Evolutionary conservation across 2,329 filamentous ascomycete genomes (phyloP), one percentile per base, ranked within the genome.

Genomic region (Aspergillus sp.): DNA sequence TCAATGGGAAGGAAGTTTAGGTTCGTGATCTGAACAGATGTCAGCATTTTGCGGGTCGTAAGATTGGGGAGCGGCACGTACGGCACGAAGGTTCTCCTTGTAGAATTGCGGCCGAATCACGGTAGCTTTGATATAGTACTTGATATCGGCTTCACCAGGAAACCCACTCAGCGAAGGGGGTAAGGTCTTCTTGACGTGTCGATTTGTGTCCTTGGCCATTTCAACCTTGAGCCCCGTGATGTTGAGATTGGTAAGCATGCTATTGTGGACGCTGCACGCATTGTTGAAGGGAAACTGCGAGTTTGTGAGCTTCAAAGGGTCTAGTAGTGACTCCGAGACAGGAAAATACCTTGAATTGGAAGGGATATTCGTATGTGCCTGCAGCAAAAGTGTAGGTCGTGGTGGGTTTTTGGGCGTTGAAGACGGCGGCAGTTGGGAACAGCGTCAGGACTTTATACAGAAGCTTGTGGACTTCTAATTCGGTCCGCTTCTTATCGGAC

Each of bases 101-200:
- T 95, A 90, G 54, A 97, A 81, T 13, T 88, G 87, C 0, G 91
- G 91, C n/a, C 91, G 81, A 64, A 91, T 89, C 5, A 97, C 86
- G 0, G 94, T 97, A n/a, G 88, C 91, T 71, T 99, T 99, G 67
- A 97, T 81, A 68, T 89, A 99, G 73, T 99, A 99, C 61, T 87
- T 83, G 55, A 97, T 92, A 72, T 96, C 91, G 19, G 92, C 93
- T 70, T 92, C 85, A 29, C 87, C 88, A 0, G 90, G 89, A 60
- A 94, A 92, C 3, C 90, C 91, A n/a, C 83, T 89, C 49, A 97
- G 76, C 4, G 91, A 95, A 0, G 94, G 94, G 4, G 94, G 94
- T 10, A 99, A 78, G 0, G 92, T 96, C 61, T 86, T 85, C 66
- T 88, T 94, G 58, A 94, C 84, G 75, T 99, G 94, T 44, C 75